Base-by-base conservation (phyloP, 1,284 basidiomycete species). In the Ceratobasidium sp. region DNA sequence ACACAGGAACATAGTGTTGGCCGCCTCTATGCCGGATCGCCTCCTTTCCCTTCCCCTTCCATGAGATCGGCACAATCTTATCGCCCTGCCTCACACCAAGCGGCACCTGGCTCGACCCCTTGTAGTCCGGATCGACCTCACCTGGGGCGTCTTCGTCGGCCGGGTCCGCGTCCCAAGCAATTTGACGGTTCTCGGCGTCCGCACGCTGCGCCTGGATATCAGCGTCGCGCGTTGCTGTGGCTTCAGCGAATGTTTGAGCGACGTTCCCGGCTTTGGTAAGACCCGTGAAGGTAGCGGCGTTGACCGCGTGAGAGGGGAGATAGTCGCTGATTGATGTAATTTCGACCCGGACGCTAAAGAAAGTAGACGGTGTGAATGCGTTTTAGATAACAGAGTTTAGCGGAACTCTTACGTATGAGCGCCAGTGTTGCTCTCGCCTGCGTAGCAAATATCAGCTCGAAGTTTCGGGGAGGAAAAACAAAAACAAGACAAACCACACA, bases 141-240 rank as follows among this genome's bases (percentile, higher is more conserved):
- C 69, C 65, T 4, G 35, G 75, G 35, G 67, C 66, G 26, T 49
- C 56, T 23, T 65, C 75, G 20, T 49, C 77, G 6, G 28, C 47
- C 3, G 67, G 65, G 37, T 80, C 78, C 1, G 79, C 79, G 45
- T 79, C 63, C 79, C 79, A 80, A 10, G 79, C 54, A 10, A 80
- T 64, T 23, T 75, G 74, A 4, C 79, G 76, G 13, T 66, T 42
- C 42, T 20, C 49, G 11, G 79, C 77, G 39, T 80, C 79, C 23
- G 42, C 51, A 20, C 26, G n/a, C 64, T 80, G 79, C 17, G 49
- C 51, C 6, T 60, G 49, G 15, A 45, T 33, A 54, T 76, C 78
- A n/a, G 68, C 66, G 49, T 71, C 49, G 17, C 66, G 77, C 26
- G 51, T 51, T 28, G 17, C 61, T 31, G 60, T 37, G 26, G 37